Evolutionary conservation across 1,284 basidiomycete genomes (phyloP).

Genomic region (Sphaerobolus stellatus): DNA sequence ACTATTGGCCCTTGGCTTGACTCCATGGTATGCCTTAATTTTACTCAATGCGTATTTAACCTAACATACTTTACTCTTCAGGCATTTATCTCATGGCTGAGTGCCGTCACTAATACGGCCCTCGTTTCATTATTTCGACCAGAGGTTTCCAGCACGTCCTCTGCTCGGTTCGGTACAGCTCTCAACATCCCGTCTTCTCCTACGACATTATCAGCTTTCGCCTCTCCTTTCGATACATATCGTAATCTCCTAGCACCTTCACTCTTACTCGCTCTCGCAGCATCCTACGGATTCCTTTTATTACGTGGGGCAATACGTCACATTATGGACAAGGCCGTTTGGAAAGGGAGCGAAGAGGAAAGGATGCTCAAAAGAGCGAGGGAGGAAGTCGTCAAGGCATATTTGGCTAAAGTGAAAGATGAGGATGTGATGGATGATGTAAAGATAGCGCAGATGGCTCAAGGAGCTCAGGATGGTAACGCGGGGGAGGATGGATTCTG

Average conservation of each 20-base stretch:
- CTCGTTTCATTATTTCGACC: slow-evolving; percentile 82
- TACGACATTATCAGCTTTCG: neutral
- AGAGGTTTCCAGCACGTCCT: slow-evolving; percentile 60
- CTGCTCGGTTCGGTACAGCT: slow-evolving; percentile 46
- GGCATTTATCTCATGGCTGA: slow-evolving; percentile 85
- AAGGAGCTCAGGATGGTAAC: slow-evolving; percentile 23
- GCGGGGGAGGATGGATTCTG: slow-evolving; percentile 47
- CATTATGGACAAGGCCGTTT: slow-evolving; percentile 70
- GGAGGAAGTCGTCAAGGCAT: slow-evolving; percentile 62
- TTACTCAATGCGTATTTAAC: slow-evolving; percentile 3
- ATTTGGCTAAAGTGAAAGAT: slow-evolving; percentile 45
- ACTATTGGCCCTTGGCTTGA: slow-evolving; percentile 95
- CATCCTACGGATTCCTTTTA: slow-evolving; percentile 79
- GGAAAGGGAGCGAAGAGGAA: slow-evolving; percentile 70
- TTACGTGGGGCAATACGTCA: slow-evolving; percentile 64
- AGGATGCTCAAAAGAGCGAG: slow-evolving; percentile 55
- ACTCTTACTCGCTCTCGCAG: slow-evolving; percentile 70
- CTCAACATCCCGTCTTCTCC: neutral
- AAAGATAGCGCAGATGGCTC: slow-evolving; percentile 18
- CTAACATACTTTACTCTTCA: slow-evolving; percentile 20
- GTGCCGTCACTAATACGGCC: slow-evolving; percentile 80
- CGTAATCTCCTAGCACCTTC: slow-evolving; percentile 61
- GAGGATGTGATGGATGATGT: slow-evolving; percentile 22
- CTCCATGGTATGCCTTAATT: slow-evolving; percentile 51
- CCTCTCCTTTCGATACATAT: neutral